These are phyloP conservation scores for Penicillium sp. DNA, from an alignment of 2,329 filamentous ascomycete genomes.

Conservation along the genomic window DNA sequence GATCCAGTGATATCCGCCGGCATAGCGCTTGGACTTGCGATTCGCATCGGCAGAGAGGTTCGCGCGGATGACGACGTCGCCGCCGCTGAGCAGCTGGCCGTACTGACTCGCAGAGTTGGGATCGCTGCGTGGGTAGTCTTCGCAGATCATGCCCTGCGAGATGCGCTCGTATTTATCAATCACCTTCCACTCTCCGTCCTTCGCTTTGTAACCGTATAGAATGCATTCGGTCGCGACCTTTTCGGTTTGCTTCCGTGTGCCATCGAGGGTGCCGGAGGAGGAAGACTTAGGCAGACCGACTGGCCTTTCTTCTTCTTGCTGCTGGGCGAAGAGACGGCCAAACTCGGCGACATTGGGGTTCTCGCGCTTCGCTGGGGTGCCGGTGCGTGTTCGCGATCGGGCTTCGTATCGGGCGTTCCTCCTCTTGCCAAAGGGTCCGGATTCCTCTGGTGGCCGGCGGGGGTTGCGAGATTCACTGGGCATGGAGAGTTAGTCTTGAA, in stretches of 20 bases:
- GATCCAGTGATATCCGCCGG: slow-evolving; percentile 89
- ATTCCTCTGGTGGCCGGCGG: slow-evolving; percentile 59
- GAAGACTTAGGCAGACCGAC: slow-evolving; percentile 41
- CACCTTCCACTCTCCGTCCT: slow-evolving; percentile 72
- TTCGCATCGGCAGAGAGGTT: slow-evolving; percentile 72
- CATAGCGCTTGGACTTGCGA: slow-evolving; percentile 75
- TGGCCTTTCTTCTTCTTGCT: slow-evolving; percentile 47
- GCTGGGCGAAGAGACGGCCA: slow-evolving; percentile 46
- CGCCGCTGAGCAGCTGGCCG: slow-evolving; percentile 70
- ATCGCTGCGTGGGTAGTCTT: slow-evolving; percentile 89
- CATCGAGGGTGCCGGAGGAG: slow-evolving; percentile 44
- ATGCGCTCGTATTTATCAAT: slow-evolving; percentile 86
- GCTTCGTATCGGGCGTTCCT: slow-evolving; percentile 48
- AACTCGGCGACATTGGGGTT: slow-evolving; percentile 55
- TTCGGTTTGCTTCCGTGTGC: slow-evolving; percentile 39
- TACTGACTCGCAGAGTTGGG: slow-evolving; percentile 69
- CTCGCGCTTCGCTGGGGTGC: slow-evolving; percentile 60
- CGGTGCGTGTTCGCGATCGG: slow-evolving; percentile 58
- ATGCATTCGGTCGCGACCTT: slow-evolving; percentile 75
- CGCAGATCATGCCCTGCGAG: slow-evolving; percentile 77
- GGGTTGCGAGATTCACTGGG: slow-evolving; percentile 50
- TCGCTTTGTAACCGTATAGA: slow-evolving; percentile 78
- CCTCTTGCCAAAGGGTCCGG: slow-evolving; percentile 62
- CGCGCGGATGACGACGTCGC: slow-evolving; percentile 68
- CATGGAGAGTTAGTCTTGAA: neutral